Base-by-base conservation (phyloP, 73 alveolate species). In the Effrenium voratum region DNA sequence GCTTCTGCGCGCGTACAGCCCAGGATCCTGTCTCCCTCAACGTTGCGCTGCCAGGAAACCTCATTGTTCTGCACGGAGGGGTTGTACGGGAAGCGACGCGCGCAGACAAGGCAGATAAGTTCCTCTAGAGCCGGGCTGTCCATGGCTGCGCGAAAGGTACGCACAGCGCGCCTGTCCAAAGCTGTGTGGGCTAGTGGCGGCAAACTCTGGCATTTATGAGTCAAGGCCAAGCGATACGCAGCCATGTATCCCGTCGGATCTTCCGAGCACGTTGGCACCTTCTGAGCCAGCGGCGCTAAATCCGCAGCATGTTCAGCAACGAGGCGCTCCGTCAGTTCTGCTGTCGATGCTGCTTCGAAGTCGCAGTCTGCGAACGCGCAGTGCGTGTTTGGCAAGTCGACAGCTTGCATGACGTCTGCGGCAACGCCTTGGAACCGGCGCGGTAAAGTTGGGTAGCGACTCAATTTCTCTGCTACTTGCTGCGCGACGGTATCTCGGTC, bases 61-160 rank as follows among this genome's bases (percentile, higher is more conserved):
- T 36, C 1, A 36, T 36, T n/a, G 40, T 63, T 16, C 40, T 34
- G 16, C 40, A 6, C 2, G 13, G 26, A 19, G 60, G 83, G 2
- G 28, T 13, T 36, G 90, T 40, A 41, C 44, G 90, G 68, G 30
- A 43, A 77, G 13, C 90, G 90, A 0, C 90, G 90, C 90, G 90
- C 90, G 68, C 90, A 77, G 3, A 77, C 46, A 36, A 77, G 43
- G 12, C 90, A 77, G 0, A 77, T 75, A 5, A 59, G 60, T 2
- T 55, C 86, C 52, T 59, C 86, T 12, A 75, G 40, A 6, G 40
- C 43, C 63, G 40, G 40, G 19, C 63, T 41, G 15, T 19, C 38
- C n/a, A n/a, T 19, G 36, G 57, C 60, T 28, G 2, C 44, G 57
- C 60, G 63, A 30, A 41, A 43, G 0, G 3, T 5, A 5, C 59